Percentiles rank a stretch among this genome's conserved stretches.
Evolutionary conservation across 2,329 filamentous ascomycete species (phyloP).

Genomic region (Neospermospora avenae): DNA sequence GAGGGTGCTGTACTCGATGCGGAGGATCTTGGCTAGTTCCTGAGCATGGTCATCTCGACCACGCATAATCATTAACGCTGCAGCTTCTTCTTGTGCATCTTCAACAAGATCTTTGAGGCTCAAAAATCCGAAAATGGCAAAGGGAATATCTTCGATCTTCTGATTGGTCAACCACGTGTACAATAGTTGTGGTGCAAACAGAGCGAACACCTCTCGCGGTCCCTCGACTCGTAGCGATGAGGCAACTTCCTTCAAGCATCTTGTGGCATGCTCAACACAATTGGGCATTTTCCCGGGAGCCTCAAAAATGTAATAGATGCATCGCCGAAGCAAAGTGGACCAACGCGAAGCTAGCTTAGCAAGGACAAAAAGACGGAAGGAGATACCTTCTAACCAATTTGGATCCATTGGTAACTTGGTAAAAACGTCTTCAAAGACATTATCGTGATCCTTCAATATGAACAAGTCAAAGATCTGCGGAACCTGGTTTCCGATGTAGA

Average conservation of each 20-base stretch:
- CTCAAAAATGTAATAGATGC: constrained; percentile 93
- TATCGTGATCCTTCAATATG: constrained; percentile 77
- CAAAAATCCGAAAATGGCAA: constrained; percentile 76
- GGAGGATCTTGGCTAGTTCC: constrained; percentile 57
- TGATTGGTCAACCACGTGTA: constrained; percentile 82
- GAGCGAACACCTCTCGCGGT: constrained; percentile 68
- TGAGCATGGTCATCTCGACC: constrained; percentile 62
- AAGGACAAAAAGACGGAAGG: constrained; percentile 74
- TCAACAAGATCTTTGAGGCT: constrained; percentile 65
- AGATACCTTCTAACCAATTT: constrained; percentile 76
- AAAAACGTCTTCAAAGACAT: constrained; percentile 81
- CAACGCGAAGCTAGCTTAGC: constrained; percentile 75
- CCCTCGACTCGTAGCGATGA: constrained; percentile 60
- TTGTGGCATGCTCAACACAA: constrained; percentile 67
- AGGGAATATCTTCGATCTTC: constrained; percentile 71
- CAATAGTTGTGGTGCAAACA: constrained; percentile 86
- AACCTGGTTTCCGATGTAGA: constrained; percentile 66
- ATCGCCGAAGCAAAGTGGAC: constrained; percentile 80
- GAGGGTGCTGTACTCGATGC: constrained; percentile 52
- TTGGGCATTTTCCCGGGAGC: constrained; percentile 69
- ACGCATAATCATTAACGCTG: constrained; percentile 80
- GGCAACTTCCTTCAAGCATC: constrained; percentile 67
- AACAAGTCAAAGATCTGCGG: constrained; percentile 76
- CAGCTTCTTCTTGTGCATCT: constrained; percentile 72
- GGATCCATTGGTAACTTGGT: constrained; percentile 70